phyloP scores from a whole-genome alignment of 352 stramenopile species.

The Globisporangium cylindrosporum region DNA sequence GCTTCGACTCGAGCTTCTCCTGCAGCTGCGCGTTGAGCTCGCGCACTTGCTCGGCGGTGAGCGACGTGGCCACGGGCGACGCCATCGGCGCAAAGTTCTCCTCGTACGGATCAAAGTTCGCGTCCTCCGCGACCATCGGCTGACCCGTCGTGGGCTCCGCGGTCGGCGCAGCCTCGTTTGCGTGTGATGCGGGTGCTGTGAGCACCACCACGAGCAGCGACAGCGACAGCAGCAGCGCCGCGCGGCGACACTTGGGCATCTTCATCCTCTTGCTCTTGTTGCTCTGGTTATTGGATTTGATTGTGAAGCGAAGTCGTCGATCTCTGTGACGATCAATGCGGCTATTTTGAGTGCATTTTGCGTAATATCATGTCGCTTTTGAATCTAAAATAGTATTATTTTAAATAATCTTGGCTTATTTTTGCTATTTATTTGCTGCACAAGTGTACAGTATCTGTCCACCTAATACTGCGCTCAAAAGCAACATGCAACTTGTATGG shows the following conservation, averaged over 20 bases:
- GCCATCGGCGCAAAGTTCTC: slow-evolving; percentile 18
- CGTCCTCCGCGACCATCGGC: slow-evolving; percentile 38
- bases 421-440: not conserved
- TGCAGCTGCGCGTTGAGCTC: not conserved
- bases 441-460: not conserved
- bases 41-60: not conserved
- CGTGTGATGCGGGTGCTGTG: not conserved
- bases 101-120: slow-evolving; percentile 64
- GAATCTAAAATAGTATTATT: not conserved
- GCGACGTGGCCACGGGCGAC: slow-evolving; percentile 13
- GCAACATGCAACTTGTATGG: not conserved
- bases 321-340: not conserved
- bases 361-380: not conserved
- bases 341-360: not conserved
- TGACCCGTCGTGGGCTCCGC: slow-evolving; percentile 8
- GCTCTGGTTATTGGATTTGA: not conserved
- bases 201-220: not conserved
- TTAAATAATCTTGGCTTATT: not conserved
- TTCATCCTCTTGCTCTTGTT: not conserved
- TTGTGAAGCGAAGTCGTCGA: not conserved
- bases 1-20: slow-evolving; percentile 9
- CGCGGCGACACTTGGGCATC: not conserved
- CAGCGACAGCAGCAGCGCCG: not conserved
- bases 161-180: not conserved
- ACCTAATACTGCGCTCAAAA: not conserved